Evolutionary conservation across 2,329 filamentous ascomycete genomes (phyloP), one percentile per base, ranked within the genome.

Genomic region (Calycina herbarum): DNA sequence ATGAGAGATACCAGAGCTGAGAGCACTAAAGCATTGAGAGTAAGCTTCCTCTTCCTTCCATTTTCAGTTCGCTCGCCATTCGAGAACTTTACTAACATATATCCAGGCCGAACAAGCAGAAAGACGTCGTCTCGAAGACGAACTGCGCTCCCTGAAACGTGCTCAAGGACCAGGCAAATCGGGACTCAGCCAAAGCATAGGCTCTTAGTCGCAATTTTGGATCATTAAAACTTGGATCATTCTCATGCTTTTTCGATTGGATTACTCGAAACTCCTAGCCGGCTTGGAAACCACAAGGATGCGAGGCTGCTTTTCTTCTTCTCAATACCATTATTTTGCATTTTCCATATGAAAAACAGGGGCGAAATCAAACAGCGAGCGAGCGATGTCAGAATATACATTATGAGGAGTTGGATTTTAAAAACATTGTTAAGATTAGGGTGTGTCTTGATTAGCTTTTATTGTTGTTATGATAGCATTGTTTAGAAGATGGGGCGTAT

Each of bases 1-100:
- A 91, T 92, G 89, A 83, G 88, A 69, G 89, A 92, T 73, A 87
- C 87, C 59, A 85, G 89, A 67, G 81, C 83, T 1, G 89, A 92
- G 76, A 88, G 85, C 67, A 79, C 87, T 72, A 89, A 84, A 78
- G 80, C 83, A 66, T 74, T 92, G 64, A 86, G 85, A 80, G 89
- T 91, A 77, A 79, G 86, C 80, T 67, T 64, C 38, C 54, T 24
- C 62, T 35, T 33, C 45, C 15, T 63, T 24, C 29, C 31, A 29
- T 20, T 11, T 56, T 64, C 27, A 24, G 59, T 62, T 72, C 64
- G 69, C 48, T 64, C 38, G n/a, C 38, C 40, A 61, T 61, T 11
- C 38, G 64, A 54, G 63, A 64, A 42, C 17, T 71, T 64, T 33
- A 64, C 60, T 69, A 66, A 69, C 24, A 27, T 57, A n/a, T 45